Percentiles rank a stretch among this genome's conserved stretches.
These are phyloP conservation scores for Leishmania tropica DNA, from an alignment of 208 protist species.

Conservation along the genomic window DNA sequence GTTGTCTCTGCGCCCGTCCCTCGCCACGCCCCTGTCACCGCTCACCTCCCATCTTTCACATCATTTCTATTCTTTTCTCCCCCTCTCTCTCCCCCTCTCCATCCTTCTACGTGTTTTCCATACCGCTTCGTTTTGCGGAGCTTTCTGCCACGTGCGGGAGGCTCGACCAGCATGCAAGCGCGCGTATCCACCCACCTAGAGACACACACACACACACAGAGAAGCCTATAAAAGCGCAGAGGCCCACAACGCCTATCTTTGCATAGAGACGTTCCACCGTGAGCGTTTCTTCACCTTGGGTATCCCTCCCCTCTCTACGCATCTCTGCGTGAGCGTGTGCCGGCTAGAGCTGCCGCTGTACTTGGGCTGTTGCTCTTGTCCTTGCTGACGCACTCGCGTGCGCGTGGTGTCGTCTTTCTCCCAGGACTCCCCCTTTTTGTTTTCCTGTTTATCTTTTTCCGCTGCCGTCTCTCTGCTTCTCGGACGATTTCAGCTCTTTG, in stretches of 20 bases:
- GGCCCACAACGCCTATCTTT: neutral
- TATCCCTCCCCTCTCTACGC: neutral
- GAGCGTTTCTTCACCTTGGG: neutral
- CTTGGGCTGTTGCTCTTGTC: neutral
- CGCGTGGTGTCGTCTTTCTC: neutral
- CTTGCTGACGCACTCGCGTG: neutral
- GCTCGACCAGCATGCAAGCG: neutral
- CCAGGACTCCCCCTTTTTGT: neutral
- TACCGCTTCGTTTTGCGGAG: neutral
- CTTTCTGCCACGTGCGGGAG: neutral
- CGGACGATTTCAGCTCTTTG: conserved; percentile 1
- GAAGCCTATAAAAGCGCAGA: neutral
- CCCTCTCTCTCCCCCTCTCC: neutral
- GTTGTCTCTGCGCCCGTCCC: neutral
- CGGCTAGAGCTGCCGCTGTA: neutral
- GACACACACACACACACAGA: neutral
- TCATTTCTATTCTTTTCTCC: neutral
- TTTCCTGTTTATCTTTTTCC: conserved; percentile 15
- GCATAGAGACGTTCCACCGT: neutral
- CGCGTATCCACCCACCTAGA: neutral
- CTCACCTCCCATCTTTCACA: neutral
- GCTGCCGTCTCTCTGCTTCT: neutral
- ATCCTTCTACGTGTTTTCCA: neutral
- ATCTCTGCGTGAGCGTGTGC: neutral
- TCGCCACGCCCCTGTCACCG: neutral